Base-by-base conservation (phyloP, 2,329 filamentous ascomycete species). In the Ceratocystis cacaofunesta region DNA sequence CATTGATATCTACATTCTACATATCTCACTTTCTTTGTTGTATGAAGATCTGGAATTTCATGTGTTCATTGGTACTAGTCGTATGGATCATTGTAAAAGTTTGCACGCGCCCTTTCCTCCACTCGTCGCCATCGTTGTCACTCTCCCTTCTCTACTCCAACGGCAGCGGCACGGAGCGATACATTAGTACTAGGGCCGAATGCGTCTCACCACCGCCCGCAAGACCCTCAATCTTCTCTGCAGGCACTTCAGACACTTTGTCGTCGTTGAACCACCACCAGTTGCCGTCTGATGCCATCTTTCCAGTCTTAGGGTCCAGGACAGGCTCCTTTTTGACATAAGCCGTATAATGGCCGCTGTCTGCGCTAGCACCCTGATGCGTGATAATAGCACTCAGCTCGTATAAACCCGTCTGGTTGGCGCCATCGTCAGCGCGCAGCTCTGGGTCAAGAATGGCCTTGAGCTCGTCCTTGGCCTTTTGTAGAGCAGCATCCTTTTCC, bases 241-340 rank as follows among this genome's bases (percentile, higher is more conserved):
- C 80, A 17, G 90, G 85, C 32, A 99, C 94, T 78, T 99, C 94
- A 15, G 88, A 85, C 43, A 99, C 94, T 78, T 91, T 95, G 73
- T 99, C 92, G 72, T 99, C 94, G 75, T 99, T 97, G 82, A 99
- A 99, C 92, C 94, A 99, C 92, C 94, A 99, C 94, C 94, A 99
- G 72, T 91, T 96, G 70, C 89, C 91, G 72, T 95, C 90, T 73
- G 95, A 90, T 72, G 88, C 85, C 71, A 84, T 80, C 78, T 90
- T 89, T 70, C 89, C 90, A 22, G 87, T 89, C 72, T 85, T 84
- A 17, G 86, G 80, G 70, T 95, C 88, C 66, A 90, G 77, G 8
- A 79, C 77, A 0, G 83, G 86, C 68, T 87, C 81, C 82, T 99
- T 96, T 82, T 97, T 99, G 70, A 99, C 89, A 74, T 96, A 99